Percentiles rank a stretch among this genome's conserved stretches.
Evolutionary conservation across 257 asterid species (phyloP).

Genomic region (Solanum dulcamara): DNA sequence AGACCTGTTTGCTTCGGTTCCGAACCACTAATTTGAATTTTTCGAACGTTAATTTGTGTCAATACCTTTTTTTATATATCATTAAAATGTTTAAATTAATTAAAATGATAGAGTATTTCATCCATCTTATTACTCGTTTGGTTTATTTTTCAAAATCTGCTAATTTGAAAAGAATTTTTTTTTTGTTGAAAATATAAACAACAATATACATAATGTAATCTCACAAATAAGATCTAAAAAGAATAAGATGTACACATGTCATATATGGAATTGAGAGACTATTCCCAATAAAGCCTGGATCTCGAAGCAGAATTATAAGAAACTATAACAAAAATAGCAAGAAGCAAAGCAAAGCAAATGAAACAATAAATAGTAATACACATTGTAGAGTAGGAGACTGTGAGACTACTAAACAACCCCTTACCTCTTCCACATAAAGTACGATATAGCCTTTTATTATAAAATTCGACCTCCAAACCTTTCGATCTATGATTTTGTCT

Average conservation of each 20-base stretch:
- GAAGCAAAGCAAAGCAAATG: too few species aligned
- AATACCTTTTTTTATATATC: neutral
- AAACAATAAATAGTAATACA: too few species aligned
- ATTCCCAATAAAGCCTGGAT: rapidly evolving
- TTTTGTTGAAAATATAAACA: too few species aligned
- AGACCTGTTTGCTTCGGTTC: constrained; percentile 34
- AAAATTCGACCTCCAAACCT: neutral
- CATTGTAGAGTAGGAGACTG: too few species aligned
- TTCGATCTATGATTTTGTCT: too few species aligned
- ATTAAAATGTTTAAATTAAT: neutral
- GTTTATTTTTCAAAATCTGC: neutral
- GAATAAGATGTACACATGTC: neutral
- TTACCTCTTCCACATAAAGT: neutral
- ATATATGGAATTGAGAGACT: neutral
- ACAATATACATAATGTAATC: too few species aligned
- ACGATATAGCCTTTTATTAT: neutral
- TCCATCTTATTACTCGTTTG: neutral
- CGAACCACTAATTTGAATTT: constrained; percentile 53
- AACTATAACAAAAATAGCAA: neutral
- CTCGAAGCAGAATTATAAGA: neutral
- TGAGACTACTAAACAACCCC: too few species aligned
- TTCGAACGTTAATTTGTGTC: constrained; percentile 44
- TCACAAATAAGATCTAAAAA: neutral
- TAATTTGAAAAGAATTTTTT: too few species aligned
- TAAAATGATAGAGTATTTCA: neutral